A percentile compares a stretch with the other conserved stretches of the same genome.
Evolutionary conservation across 2,329 filamentous ascomycete species (phyloP).

Genomic region (Tympanopsis confertula): DNA sequence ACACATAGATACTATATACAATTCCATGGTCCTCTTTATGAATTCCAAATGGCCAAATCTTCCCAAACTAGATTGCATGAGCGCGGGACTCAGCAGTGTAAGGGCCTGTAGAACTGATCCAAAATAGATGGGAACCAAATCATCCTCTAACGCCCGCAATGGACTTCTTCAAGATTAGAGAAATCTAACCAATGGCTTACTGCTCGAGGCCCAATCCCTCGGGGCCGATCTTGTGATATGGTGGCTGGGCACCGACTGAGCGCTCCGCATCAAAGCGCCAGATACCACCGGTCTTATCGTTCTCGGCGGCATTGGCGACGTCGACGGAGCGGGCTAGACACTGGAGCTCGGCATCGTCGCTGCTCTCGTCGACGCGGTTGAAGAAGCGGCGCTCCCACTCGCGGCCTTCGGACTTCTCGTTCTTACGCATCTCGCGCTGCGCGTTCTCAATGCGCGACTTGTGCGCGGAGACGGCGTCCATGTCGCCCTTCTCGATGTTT

Average conservation of each 20-base stretch:
- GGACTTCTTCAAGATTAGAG: no score
- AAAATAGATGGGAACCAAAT: no score
- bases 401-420: constrained; percentile 63
- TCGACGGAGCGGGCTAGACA: constrained; percentile 32
- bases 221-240: not conserved
- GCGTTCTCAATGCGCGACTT: constrained; percentile 85
- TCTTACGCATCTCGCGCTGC: constrained; percentile 65
- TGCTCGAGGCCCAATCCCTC: not conserved
- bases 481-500: constrained; percentile 70
- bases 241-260: not conserved
- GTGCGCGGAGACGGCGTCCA: constrained; percentile 66
- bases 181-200: no score
- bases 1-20: no score
- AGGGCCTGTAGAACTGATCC: no score
- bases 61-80: no score
- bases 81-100: no score
- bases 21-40: no score
- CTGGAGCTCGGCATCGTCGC: constrained; percentile 29
- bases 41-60: no score
- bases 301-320: constrained; percentile 36
- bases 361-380: constrained; percentile 33
- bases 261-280: constrained; percentile 37
- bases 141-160: no score
- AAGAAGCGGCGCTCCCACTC: constrained; percentile 84
- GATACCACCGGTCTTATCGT: constrained; percentile 47